Percentiles rank a stretch among this genome's conserved stretches.
Conservation (phyloP, 352 stramenopile species). For the Phytopythium litorale region DNA sequence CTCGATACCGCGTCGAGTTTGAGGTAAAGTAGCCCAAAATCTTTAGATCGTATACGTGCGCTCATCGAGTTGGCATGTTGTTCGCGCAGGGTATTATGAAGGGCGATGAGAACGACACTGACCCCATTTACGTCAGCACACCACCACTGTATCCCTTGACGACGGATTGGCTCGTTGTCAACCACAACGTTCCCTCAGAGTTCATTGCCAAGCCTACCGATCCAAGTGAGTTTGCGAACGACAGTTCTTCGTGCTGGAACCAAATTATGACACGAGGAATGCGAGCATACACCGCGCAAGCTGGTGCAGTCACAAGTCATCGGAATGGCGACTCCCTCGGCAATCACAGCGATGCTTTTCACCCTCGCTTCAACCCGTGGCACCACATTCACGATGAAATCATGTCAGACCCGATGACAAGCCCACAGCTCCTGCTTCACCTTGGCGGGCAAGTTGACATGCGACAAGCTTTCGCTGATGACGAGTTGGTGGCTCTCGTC, state of each 20-base stretch:
- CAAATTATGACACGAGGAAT: slow-evolving; percentile 31
- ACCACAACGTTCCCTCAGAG: slow-evolving; percentile 28
- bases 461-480: slow-evolving; percentile 30
- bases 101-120: slow-evolving; percentile 6
- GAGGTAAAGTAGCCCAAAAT: slow-evolving; percentile 25
- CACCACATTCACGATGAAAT: slow-evolving; percentile 43
- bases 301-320: slow-evolving; percentile 22
- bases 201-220: slow-evolving; percentile 9
- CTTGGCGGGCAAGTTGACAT: slow-evolving; percentile 64
- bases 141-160: slow-evolving; percentile 28
- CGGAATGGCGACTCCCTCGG: slow-evolving; percentile 43
- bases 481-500: slow-evolving; percentile 34
- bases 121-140: slow-evolving; percentile 34
- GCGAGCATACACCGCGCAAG: slow-evolving; percentile 29
- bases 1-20: slow-evolving; percentile 53
- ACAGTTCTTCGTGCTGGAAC: slow-evolving; percentile 28
- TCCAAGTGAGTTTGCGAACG: not conserved
- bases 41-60: not conserved
- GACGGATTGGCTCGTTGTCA: slow-evolving; percentile 54
- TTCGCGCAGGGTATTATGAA: slow-evolving; percentile 33
- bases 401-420: slow-evolving; percentile 50
- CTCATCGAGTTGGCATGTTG: not conserved
- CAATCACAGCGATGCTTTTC: slow-evolving; percentile 20
- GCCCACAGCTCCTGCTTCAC: slow-evolving; percentile 48
- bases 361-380: slow-evolving; percentile 60